Evolutionary conservation across 148 eudicot species (phyloP).

Genomic region (Diospyros lotus): DNA sequence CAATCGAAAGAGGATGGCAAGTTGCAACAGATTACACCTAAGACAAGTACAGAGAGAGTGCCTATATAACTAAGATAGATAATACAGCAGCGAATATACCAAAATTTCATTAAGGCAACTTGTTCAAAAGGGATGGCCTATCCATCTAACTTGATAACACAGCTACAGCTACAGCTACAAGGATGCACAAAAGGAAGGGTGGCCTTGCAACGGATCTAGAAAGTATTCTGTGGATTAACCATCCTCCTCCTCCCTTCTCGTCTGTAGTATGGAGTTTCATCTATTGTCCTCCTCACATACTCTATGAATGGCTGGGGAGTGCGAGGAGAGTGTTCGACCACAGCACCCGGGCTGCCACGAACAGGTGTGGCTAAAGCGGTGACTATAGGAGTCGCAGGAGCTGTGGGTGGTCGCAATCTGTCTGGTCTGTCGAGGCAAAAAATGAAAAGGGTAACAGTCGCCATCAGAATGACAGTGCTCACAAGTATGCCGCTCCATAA

Average conservation of each 20-base stretch:
- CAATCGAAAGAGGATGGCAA: too few species aligned
- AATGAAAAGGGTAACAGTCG: conserved; percentile 26
- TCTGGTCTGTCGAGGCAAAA: conserved; percentile 31
- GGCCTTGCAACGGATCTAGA: conserved; percentile 21
- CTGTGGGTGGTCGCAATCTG: conserved; percentile 12
- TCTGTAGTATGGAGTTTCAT: conserved; percentile 81
- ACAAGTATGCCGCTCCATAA: conserved; percentile 25
- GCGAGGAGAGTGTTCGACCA: conserved; percentile 50
- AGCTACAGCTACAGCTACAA: background rate
- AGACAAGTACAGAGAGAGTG: too few species aligned
- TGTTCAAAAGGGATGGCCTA: background rate
- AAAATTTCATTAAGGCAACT: background rate
- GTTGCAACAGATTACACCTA: too few species aligned
- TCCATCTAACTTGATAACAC: background rate
- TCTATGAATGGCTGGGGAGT: conserved; percentile 82
- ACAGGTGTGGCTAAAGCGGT: conserved; percentile 42
- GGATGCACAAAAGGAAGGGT: background rate
- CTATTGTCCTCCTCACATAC: conserved; percentile 76
- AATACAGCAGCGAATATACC: background rate
- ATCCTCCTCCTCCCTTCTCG: conserved; percentile 59
- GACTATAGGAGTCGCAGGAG: conserved; percentile 24
- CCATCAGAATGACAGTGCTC: conserved; percentile 25
- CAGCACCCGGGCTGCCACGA: conserved; percentile 29
- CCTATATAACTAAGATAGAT: too few species aligned
- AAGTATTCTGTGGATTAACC: conserved; percentile 62